phyloP scores from a whole-genome alignment of 192 early-diverging fungal species.

The Piromyces sp. region DNA sequence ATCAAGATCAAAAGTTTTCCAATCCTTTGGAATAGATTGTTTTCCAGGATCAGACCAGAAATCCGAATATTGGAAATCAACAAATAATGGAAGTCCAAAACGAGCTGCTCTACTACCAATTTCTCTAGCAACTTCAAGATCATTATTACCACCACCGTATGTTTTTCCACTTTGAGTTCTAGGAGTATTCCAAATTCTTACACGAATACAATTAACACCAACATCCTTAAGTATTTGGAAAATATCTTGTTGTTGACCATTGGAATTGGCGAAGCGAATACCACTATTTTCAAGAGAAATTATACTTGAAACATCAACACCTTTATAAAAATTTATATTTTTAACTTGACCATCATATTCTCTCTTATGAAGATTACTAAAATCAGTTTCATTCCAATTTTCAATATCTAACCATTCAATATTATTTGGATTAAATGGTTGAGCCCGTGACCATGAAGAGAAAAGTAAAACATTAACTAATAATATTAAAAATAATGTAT shows the following conservation, averaged over 20 bases:
- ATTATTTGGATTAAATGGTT: no score
- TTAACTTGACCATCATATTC: not conserved
- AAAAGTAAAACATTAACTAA: no score
- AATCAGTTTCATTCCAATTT: not conserved
- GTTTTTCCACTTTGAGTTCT: not conserved
- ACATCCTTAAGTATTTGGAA: not conserved
- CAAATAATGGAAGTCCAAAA: not conserved
- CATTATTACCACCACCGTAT: not conserved
- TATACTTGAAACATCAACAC: not conserved
- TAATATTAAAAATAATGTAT: no score
- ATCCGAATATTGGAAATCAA: not conserved
- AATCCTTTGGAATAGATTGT: not conserved
- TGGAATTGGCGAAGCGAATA: not conserved
- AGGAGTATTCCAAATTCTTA: not conserved
- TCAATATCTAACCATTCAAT: not conserved
- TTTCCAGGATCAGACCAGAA: not conserved
- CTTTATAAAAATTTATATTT: not conserved
- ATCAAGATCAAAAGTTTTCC: not conserved
- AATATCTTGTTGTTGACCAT: not conserved
- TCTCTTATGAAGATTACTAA: not conserved
- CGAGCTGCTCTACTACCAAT: not conserved
- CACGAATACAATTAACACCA: not conserved
- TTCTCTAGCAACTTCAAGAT: not conserved
- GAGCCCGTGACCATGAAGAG: no score
- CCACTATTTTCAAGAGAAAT: not conserved